Base-by-base conservation (phyloP, 2,329 filamentous ascomycete species). In the Botrytis elliptica region DNA sequence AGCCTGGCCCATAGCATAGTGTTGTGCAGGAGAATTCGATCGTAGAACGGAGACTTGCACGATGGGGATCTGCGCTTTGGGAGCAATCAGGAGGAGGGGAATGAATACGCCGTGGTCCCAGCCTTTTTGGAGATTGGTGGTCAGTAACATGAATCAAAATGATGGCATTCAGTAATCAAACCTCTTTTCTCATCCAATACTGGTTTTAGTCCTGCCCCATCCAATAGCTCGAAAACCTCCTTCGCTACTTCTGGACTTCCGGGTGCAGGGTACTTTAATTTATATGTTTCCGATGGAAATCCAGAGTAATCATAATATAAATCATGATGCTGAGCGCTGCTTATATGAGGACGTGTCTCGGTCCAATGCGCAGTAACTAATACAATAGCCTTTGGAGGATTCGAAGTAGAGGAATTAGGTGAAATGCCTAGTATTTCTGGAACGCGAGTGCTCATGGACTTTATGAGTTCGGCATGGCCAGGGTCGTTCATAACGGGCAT, bases 361-460 rank as follows among this genome's bases (percentile, higher is more conserved):
- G 86, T 90, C 92, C 92, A 94, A 81, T 95, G 92, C 1, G 91
- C 92, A 0, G 92, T 93, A 80, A 95, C 91, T 40, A 94, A 90
- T 1, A 94, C 89, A 25, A 94, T 86, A 2, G 91, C 92, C 75
- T 88, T 90, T 2, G 92, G 92, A 6, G 52, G 40, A 25, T n/a
- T 60, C 16, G 46, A 20, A n/a, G 8, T 70, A 20, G 85, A 83
- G 1, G 85, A 81, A 1, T 85, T 79, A 0, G 87, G 88, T 57
- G 85, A 84, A 3, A 91, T 84, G 76, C 85, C 84, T 65, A 91
- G 85, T 69, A 90, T 84, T 77, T 85, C 82, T 68, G 89, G 88
- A 10, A 90, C 85, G 16, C 84, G 84, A 7, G 83, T 85, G 73
- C 84, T 84, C 74, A 90, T 83, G 0, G 87, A 89, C 67, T 83